Evolutionary conservation across 768 basidiomycete species (phyloP), one percentile per base, ranked within the genome.

Genomic region (Lactifluus volemus): DNA sequence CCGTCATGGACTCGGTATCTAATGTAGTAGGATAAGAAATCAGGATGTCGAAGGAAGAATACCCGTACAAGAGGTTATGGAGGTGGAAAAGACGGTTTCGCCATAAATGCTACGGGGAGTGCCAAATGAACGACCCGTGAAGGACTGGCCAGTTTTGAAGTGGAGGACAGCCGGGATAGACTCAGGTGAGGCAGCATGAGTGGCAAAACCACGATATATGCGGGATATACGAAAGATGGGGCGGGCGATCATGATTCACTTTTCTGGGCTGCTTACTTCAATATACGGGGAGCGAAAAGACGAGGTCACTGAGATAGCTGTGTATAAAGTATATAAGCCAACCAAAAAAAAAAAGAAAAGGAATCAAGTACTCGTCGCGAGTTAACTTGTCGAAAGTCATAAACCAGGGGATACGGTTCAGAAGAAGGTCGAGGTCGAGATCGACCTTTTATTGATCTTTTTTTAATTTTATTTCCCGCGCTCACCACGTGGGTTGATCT

Each of bases 1-100:
- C 97, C 41, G 97, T 99, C 97, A 99, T 98, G 8, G 93, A 97
- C 75, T 99, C 97, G 50, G 96, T 98, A 73, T 99, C 94, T 96
- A 30, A 70, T n/a, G 44, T 30, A 19, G 25, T 30, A 19, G 25
- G 2, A 38, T 54, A 29, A 55, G 49, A 61, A 64, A 61, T 63
- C 9, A 17, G 58, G 55, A 67, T 21, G 12, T 6, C 21, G 3
- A 49, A 15, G 34, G 59, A 57, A 30, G 50, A 15, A 55, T 4
- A 9, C 9, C 8, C 52, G 25, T 30, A 78, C 94, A 99, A 44
- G 94, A 97, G 1, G 97, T 99, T 72, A 99, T 99, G 47, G 93
- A 95, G 36, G 97, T 99, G 14, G 93, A 96, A 75, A 99, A 99
- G 32, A 99, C 97, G 1, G 96, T 97, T 79, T 99, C 97, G 55